Conservation (phyloP, 352 stramenopile genomes). For the Phytophthora crassamura region DNA sequence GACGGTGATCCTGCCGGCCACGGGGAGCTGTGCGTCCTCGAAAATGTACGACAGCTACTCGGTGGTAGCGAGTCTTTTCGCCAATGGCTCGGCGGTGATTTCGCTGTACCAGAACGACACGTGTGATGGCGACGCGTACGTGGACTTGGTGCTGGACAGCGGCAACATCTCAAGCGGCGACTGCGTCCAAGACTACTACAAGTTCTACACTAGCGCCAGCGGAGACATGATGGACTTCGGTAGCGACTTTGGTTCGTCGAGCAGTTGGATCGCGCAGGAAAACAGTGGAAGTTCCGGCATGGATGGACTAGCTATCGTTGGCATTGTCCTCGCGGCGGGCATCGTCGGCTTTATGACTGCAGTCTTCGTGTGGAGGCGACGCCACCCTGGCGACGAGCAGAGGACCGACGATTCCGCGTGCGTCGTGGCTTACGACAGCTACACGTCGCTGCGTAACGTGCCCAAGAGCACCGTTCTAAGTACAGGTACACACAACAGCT, state of each 20-base stretch:
- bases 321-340: constrained; percentile 20
- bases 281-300: neutral
- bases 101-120: constrained; percentile 12
- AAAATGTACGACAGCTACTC: constrained; percentile 24
- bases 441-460: constrained; percentile 10
- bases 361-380: constrained; percentile 32
- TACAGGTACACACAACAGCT: constrained; percentile 25
- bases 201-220: constrained; percentile 29
- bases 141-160: constrained; percentile 26
- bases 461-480: constrained; percentile 21
- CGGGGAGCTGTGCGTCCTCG: constrained; percentile 19
- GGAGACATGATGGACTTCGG: neutral
- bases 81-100: constrained; percentile 33
- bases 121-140: constrained; percentile 6
- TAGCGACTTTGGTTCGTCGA: neutral
- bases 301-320: constrained; percentile 4
- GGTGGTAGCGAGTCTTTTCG: constrained; percentile 26
- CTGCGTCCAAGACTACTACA: constrained; percentile 34
- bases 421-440: constrained; percentile 11
- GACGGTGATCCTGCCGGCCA: constrained; percentile 27
- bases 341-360: constrained; percentile 29
- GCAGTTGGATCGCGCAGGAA: neutral
- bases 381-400: neutral
- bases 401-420: neutral
- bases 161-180: constrained; percentile 29